Evolutionary conservation across 2,329 filamentous ascomycete species (phyloP).

Genomic region (Harringtonia lauricola): DNA sequence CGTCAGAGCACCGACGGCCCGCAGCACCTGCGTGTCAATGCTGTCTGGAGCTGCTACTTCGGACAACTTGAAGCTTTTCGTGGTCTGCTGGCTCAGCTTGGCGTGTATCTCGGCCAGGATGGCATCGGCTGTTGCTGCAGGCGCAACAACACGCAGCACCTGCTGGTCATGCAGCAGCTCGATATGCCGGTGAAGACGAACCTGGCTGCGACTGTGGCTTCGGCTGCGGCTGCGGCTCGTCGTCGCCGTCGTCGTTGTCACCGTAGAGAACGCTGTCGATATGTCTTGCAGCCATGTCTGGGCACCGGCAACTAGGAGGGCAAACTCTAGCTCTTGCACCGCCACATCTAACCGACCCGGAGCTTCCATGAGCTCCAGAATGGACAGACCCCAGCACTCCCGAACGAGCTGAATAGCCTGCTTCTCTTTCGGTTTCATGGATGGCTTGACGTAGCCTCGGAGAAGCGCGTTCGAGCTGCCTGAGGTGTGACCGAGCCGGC

Average conservation of each 20-base stretch:
- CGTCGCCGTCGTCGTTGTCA: not conserved
- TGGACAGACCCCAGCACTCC: constrained; percentile 37
- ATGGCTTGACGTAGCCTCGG: constrained; percentile 4
- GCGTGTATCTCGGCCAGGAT: constrained; percentile 23
- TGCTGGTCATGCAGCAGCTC: constrained; percentile 20
- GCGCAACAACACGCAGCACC: constrained; percentile 24
- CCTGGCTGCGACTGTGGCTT: constrained; percentile 13
- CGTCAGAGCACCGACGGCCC: constrained; percentile 26
- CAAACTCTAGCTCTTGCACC: constrained; percentile 28
- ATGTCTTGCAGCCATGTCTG: constrained; percentile 23
- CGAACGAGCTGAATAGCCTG: constrained; percentile 33
- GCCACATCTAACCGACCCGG: constrained; percentile 29
- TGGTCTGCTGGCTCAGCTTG: constrained; percentile 16
- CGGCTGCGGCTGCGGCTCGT: constrained; percentile 19
- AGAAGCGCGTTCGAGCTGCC: constrained; percentile 4
- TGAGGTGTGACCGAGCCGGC: too few relatives aligned
- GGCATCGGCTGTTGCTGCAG: constrained; percentile 22
- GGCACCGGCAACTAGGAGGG: constrained; percentile 29
- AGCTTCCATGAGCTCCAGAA: constrained; percentile 30
- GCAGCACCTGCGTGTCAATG: constrained; percentile 13
- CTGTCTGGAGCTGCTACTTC: not conserved
- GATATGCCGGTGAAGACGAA: constrained; percentile 16
- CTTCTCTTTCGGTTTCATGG: constrained; percentile 25
- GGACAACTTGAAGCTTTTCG: constrained; percentile 1
- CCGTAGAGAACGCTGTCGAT: constrained; percentile 11